These are phyloP conservation scores for Calocera cornea DNA, from an alignment of 768 basidiomycete species.

Conservation along the genomic window DNA sequence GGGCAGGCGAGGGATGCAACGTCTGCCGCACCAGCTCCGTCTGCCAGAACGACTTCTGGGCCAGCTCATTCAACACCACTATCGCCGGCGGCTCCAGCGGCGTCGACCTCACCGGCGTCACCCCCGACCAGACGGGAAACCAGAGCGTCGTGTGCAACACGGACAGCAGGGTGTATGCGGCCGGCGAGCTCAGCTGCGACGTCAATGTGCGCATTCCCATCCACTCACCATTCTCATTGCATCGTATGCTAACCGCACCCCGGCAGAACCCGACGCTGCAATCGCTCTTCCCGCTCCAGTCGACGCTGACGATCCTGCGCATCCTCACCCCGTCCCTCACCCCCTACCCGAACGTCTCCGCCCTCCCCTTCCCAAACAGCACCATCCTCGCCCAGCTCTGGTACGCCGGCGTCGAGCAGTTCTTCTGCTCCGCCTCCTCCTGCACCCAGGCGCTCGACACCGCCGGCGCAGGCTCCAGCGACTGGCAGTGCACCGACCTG, in stretches of 20 bases:
- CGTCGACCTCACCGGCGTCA: constrained; percentile 15
- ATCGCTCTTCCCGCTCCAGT: constrained; percentile 51
- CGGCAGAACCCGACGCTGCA: constrained; percentile 72
- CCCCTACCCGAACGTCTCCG: constrained; percentile 48
- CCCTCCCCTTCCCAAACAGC: constrained; percentile 33
- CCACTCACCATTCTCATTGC: not conserved
- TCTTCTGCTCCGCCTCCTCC: constrained; percentile 60
- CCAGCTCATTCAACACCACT: constrained; percentile 20
- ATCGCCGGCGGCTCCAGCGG: constrained; percentile 21
- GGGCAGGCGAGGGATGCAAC: constrained; percentile 68
- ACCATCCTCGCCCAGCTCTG: constrained; percentile 54
- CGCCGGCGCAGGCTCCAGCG: constrained; percentile 23
- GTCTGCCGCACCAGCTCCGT: constrained; percentile 57
- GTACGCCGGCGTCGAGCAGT: constrained; percentile 76
- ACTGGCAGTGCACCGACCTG: constrained; percentile 63
- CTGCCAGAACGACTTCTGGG: constrained; percentile 50
- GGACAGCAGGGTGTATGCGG: constrained; percentile 54
- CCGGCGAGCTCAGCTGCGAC: constrained; percentile 71
- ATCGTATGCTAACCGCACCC: not conserved
- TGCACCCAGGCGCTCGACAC: constrained; percentile 47
- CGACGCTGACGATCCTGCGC: constrained; percentile 67
- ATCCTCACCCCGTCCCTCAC: constrained; percentile 56
- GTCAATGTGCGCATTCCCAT: constrained; percentile 55
- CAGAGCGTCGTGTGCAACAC: constrained; percentile 62
- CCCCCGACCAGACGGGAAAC: constrained; percentile 28